Percentiles rank a stretch among this genome's conserved stretches.
Evolutionary conservation across 768 basidiomycete genomes (phyloP).

Genomic region (Heimioporus sp.): DNA sequence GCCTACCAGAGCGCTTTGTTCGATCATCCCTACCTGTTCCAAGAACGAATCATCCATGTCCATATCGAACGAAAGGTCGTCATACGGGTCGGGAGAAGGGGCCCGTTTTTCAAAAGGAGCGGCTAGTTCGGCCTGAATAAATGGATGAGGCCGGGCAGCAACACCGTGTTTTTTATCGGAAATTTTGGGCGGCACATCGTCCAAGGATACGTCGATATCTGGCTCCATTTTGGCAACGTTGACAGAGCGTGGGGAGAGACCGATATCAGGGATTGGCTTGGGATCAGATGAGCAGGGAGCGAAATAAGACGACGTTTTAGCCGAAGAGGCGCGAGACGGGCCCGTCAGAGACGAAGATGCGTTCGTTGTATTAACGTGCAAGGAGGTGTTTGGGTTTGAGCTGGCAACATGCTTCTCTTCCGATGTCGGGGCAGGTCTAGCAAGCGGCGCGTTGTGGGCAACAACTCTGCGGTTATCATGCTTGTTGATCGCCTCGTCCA

Average conservation of each 20-base stretch:
- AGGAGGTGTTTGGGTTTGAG: neutral
- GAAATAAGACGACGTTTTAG: constrained; percentile 22
- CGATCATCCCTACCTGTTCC: constrained; percentile 33
- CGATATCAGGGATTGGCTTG: constrained; percentile 23
- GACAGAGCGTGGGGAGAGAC: constrained; percentile 29
- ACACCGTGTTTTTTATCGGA: constrained; percentile 4
- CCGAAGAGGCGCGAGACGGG: constrained; percentile 3
- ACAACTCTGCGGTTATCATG: neutral
- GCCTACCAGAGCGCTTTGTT: constrained; percentile 16
- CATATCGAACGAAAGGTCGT: constrained; percentile 35
- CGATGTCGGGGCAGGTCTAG: neutral
- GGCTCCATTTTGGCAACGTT: constrained; percentile 16
- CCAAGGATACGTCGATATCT: constrained; percentile 25
- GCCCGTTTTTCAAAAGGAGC: constrained; percentile 8
- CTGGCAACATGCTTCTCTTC: neutral
- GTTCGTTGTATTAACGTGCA: neutral
- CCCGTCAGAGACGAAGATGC: constrained; percentile 11
- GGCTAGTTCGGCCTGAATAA: neutral
- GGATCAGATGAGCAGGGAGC: constrained; percentile 3
- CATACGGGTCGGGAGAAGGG: constrained; percentile 27
- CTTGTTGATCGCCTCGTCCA: constrained; percentile 12
- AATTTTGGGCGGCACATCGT: constrained; percentile 20
- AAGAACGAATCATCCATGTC: constrained; percentile 40
- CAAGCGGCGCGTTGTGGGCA: neutral
- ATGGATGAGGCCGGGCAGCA: constrained; percentile 3